phyloP scores from a whole-genome alignment of 1,284 basidiomycete species.

The Cryptococcus neoformans region DNA sequence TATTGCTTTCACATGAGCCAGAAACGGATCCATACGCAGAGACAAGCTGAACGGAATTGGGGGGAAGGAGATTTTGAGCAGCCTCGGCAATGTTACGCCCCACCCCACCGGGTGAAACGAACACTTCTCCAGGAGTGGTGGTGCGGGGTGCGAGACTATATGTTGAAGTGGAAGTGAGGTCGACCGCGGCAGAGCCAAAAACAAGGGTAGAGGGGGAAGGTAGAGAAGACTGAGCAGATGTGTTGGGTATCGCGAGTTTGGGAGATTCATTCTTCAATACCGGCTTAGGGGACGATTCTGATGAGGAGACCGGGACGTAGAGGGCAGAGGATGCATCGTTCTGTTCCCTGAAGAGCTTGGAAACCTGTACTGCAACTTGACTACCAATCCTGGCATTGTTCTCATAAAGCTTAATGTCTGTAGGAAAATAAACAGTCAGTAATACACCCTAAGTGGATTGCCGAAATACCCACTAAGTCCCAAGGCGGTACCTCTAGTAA shows the following conservation, averaged over 20 bases:
- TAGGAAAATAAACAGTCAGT: constrained; percentile 1
- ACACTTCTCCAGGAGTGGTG: constrained; percentile 75
- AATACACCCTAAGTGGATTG: too few species aligned
- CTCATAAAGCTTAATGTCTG: constrained; percentile 83
- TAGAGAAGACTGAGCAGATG: neutral
- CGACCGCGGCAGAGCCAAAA: constrained; percentile 79
- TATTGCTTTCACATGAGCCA: constrained; percentile 49
- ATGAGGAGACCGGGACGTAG: constrained; percentile 9
- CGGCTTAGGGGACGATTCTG: neutral
- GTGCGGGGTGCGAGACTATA: constrained; percentile 53
- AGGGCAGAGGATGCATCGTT: constrained; percentile 28
- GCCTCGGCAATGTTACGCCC: constrained; percentile 92
- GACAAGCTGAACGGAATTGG: constrained; percentile 47
- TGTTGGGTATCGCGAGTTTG: neutral
- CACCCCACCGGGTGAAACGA: constrained; percentile 81
- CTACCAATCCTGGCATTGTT: constrained; percentile 89
- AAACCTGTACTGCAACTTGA: constrained; percentile 75
- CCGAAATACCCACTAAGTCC: constrained; percentile 58
- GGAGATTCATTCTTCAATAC: neutral
- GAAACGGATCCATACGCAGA: constrained; percentile 43
- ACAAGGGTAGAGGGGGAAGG: constrained; percentile 56
- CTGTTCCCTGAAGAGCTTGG: constrained; percentile 53
- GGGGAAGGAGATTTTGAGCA: constrained; percentile 50
- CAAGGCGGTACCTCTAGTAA: constrained; percentile 73
- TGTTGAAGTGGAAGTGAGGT: constrained; percentile 63